Percentiles rank a stretch among this genome's conserved stretches.
These are phyloP conservation scores for Amylostereum areolatum DNA, from an alignment of 1,284 basidiomycete species.

Conservation along the genomic window DNA sequence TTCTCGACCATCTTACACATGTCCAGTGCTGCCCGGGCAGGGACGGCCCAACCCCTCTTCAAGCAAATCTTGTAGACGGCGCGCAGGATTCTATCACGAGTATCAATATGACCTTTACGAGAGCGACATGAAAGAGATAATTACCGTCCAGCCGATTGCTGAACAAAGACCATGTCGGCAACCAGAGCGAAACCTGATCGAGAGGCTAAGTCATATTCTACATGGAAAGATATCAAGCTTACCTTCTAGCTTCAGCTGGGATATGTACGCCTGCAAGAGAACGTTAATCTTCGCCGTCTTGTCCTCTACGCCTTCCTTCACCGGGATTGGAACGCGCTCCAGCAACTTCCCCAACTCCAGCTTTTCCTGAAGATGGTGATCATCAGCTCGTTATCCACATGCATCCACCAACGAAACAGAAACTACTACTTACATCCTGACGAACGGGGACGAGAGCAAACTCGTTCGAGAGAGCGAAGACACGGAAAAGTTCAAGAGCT, in stretches of 20 bases:
- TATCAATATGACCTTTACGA: too few relatives aligned
- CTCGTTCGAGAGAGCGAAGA: constrained; percentile 96
- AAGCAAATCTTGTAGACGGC: constrained; percentile 98
- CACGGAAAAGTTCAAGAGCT: constrained; percentile 88
- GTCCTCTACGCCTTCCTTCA: constrained; percentile 96
- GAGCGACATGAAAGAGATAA: constrained; percentile 20
- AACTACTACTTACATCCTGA: constrained; percentile 23
- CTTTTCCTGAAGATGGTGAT: constrained; percentile 63
- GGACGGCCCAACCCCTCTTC: constrained; percentile 96
- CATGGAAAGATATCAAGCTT: too few relatives aligned
- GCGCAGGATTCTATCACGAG: constrained; percentile 72
- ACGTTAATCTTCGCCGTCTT: constrained; percentile 98
- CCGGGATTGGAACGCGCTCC: constrained; percentile 94
- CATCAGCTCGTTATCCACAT: constrained; percentile 1
- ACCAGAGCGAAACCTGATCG: constrained; percentile 95
- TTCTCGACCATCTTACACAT: constrained; percentile 98
- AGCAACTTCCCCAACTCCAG: constrained; percentile 89
- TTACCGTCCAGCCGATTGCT: constrained; percentile 84
- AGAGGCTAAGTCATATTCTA: too few relatives aligned
- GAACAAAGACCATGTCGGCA: constrained; percentile 97
- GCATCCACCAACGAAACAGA: constrained; percentile 18
- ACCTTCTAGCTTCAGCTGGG: constrained; percentile 90
- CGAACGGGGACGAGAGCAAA: constrained; percentile 91
- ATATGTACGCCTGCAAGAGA: constrained; percentile 92
- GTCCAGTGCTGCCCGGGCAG: constrained; percentile 87